These are phyloP conservation scores for Ustilago lituana DNA, from an alignment of 1,284 basidiomycete genomes.

Conservation along the genomic window DNA sequence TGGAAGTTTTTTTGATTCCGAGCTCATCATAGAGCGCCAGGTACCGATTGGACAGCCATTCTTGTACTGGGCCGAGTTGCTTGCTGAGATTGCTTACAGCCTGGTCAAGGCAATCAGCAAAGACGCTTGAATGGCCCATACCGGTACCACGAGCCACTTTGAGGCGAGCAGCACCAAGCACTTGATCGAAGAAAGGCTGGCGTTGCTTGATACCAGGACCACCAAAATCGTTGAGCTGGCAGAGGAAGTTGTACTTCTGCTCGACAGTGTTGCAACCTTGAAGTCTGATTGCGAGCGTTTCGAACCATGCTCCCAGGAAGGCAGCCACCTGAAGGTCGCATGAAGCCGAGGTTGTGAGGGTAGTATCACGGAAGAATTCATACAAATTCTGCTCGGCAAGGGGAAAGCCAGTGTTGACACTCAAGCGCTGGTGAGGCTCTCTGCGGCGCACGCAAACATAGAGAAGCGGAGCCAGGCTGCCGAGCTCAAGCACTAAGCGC, in stretches of 20 bases:
- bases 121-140: too few relatives aligned
- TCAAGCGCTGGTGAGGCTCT: neutral
- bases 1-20: too few relatives aligned
- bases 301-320: neutral
- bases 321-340: conserved; percentile 4
- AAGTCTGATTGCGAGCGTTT: neutral
- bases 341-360: too few relatives aligned
- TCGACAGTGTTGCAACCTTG: neutral
- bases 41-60: too few relatives aligned
- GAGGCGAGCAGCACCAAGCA: too few relatives aligned
- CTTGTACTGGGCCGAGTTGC: too few relatives aligned
- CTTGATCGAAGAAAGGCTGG: too few relatives aligned
- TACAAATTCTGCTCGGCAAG: neutral
- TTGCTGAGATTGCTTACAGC: too few relatives aligned
- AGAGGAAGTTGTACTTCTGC: neutral
- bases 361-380: neutral
- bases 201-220: neutral
- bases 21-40: too few relatives aligned
- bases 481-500: neutral
- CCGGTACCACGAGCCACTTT: too few relatives aligned
- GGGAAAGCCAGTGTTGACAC: neutral
- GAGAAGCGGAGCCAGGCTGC: neutral
- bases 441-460: neutral
- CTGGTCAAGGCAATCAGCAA: too few relatives aligned
- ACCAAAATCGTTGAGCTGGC: neutral